These are phyloP conservation scores for Amphirosellinia nigrospora DNA, from an alignment of 495 filamentous ascomycete species.

Conservation along the genomic window DNA sequence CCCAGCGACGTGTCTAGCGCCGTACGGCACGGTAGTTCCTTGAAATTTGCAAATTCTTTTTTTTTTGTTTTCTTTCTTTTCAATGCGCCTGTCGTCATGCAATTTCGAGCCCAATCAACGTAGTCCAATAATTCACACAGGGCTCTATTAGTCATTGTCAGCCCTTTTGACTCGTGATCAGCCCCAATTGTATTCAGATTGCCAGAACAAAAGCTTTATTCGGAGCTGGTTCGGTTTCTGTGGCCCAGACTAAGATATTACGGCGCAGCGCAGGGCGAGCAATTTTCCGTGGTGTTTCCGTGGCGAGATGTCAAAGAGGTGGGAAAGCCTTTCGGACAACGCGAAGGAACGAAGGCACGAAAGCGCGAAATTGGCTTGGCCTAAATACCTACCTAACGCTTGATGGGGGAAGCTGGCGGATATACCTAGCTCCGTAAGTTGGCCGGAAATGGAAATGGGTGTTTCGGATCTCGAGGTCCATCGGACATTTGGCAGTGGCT, in stretches of 20 bases:
- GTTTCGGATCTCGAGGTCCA: background rate
- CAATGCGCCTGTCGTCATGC: background rate
- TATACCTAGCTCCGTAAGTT: background rate
- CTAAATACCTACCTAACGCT: too few species aligned
- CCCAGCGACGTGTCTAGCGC: background rate
- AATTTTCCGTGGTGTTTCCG: background rate
- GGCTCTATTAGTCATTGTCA: background rate
- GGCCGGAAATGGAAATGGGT: background rate
- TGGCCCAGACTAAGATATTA: background rate
- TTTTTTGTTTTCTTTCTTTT: background rate
- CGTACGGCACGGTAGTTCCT: background rate
- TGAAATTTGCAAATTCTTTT: background rate
- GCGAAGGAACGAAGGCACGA: constrained; percentile 7
- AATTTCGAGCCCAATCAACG: background rate
- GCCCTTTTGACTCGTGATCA: background rate
- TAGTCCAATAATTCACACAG: background rate
- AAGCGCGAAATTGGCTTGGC: background rate
- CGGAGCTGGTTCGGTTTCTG: background rate
- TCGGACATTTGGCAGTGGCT: background rate
- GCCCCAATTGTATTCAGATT: background rate
- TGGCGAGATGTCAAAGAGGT: background rate
- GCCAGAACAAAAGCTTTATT: background rate
- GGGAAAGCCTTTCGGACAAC: background rate
- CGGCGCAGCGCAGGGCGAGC: background rate
- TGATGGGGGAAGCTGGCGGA: background rate